Percentiles rank a stretch among this genome's conserved stretches.
Conservation (phyloP, 768 basidiomycete genomes). For the Austroboletus eburneus region DNA sequence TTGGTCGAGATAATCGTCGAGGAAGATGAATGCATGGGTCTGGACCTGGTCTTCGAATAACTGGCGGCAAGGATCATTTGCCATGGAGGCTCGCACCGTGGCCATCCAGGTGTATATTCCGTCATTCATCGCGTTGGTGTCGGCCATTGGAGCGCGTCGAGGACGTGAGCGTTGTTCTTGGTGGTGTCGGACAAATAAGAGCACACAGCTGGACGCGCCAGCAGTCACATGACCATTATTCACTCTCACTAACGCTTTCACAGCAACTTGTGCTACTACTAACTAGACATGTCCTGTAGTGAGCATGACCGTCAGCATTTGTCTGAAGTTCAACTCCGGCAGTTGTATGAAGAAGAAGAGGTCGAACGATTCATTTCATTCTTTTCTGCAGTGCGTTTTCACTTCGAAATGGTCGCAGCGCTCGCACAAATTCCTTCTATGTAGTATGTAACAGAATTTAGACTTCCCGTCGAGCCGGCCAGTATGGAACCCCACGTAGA, state of each 20-base stretch:
- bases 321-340: slow-evolving; percentile 51
- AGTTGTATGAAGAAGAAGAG: slow-evolving; percentile 61
- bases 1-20: slow-evolving; percentile 71
- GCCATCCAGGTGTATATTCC: slow-evolving; percentile 72
- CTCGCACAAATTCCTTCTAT: background rate
- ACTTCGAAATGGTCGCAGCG: background rate
- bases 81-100: slow-evolving; percentile 63
- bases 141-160: slow-evolving; percentile 7
- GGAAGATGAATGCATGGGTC: slow-evolving; percentile 71
- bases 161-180: slow-evolving; percentile 2
- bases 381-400: slow-evolving; percentile 56
- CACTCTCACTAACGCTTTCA: slow-evolving; percentile 7
- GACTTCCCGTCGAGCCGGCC: slow-evolving; percentile 29
- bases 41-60: slow-evolving; percentile 72
- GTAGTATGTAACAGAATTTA: slow-evolving; percentile 61
- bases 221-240: slow-evolving; percentile 25
- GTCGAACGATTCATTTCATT: slow-evolving; percentile 54
- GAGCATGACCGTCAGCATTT: slow-evolving; percentile 27
- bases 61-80: slow-evolving; percentile 65
- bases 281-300: background rate
- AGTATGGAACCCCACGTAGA: slow-evolving; percentile 9
- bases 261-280: too few species aligned
- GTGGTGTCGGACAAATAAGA: slow-evolving; percentile 13
- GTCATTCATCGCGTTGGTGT: slow-evolving; percentile 10
- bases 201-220: slow-evolving; percentile 23